A percentile compares a stretch with the other conserved stretches of the same genome.
These are phyloP conservation scores for Castanea crenata DNA, from an alignment of 306 rosid species.

Conservation along the genomic window DNA sequence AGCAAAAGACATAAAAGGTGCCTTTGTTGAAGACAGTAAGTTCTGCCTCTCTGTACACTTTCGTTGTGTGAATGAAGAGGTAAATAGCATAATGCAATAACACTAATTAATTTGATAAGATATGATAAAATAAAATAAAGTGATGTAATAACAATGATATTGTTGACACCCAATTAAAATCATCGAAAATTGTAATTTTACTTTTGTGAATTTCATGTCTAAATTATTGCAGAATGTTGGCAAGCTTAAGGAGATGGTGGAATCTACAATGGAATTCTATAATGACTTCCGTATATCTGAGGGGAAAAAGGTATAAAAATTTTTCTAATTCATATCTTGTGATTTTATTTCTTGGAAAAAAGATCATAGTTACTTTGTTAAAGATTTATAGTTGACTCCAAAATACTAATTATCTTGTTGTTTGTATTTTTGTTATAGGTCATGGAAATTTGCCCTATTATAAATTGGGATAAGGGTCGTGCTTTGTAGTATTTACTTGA, in stretches of 20 bases:
- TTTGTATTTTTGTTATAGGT: slow-evolving; percentile 25
- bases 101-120: no score
- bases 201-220: not conserved
- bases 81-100: not conserved
- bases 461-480: slow-evolving; percentile 57
- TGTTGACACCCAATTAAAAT: no score
- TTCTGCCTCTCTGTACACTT: slow-evolving; percentile 53
- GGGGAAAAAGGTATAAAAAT: slow-evolving; percentile 43
- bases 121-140: no score
- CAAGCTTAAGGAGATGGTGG: slow-evolving; percentile 42
- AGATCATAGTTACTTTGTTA: not conserved
- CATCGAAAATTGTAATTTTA: no score
- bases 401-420: not conserved
- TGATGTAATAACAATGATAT: no score
- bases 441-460: slow-evolving; percentile 52
- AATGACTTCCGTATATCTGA: slow-evolving; percentile 31
- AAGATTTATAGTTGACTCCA: no score
- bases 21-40: slow-evolving; percentile 46
- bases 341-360: not conserved
- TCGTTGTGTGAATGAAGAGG: slow-evolving; percentile 42
- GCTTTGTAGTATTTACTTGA: slow-evolving; percentile 53
- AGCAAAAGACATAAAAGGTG: slow-evolving; percentile 27
- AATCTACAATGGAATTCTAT: slow-evolving; percentile 30
- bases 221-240: slow-evolving; percentile 33
- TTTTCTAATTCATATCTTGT: not conserved